Conservation (phyloP, 2,329 filamentous ascomycete genomes). For the Exophiala dermatitidis region DNA sequence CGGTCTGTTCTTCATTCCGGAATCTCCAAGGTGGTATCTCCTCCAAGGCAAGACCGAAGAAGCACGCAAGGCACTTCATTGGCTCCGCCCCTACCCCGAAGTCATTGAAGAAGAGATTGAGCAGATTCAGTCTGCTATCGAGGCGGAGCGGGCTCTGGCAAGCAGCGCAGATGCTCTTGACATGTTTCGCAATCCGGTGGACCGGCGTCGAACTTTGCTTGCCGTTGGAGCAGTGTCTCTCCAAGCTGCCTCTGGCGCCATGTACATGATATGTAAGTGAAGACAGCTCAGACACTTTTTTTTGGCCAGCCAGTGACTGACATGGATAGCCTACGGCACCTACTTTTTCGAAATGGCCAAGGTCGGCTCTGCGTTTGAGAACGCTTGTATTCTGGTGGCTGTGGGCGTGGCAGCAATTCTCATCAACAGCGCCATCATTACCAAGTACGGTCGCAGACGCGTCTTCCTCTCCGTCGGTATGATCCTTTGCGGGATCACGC, state of each 20-base stretch:
- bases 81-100: conserved; percentile 33
- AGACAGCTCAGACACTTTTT: not conserved
- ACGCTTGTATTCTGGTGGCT: conserved; percentile 49
- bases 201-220: conserved; percentile 46
- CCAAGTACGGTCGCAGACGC: conserved; percentile 47
- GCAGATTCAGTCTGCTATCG: conserved; percentile 34
- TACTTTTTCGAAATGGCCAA: conserved; percentile 57
- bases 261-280: conserved; percentile 49
- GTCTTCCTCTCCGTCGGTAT: conserved; percentile 49
- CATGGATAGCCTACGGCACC: conserved; percentile 44
- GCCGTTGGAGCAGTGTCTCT: conserved; percentile 44
- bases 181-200: conserved; percentile 47
- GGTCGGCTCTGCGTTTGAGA: conserved; percentile 50
- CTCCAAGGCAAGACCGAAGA: conserved; percentile 29
- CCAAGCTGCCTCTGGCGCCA: conserved; percentile 49
- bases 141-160: conserved; percentile 33
- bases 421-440: conserved; percentile 48
- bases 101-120: conserved; percentile 32
- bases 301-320: no score
- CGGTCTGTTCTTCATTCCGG: conserved; percentile 31
- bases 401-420: conserved; percentile 51
- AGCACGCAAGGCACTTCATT: conserved; percentile 32
- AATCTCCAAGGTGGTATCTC: conserved; percentile 32
- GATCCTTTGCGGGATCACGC: conserved; percentile 46
- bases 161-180: conserved; percentile 38